Percentiles rank a stretch among this genome's conserved stretches.
These are phyloP conservation scores for Colletotrichum aenigma DNA, from an alignment of 2,329 filamentous ascomycete species.

Conservation along the genomic window DNA sequence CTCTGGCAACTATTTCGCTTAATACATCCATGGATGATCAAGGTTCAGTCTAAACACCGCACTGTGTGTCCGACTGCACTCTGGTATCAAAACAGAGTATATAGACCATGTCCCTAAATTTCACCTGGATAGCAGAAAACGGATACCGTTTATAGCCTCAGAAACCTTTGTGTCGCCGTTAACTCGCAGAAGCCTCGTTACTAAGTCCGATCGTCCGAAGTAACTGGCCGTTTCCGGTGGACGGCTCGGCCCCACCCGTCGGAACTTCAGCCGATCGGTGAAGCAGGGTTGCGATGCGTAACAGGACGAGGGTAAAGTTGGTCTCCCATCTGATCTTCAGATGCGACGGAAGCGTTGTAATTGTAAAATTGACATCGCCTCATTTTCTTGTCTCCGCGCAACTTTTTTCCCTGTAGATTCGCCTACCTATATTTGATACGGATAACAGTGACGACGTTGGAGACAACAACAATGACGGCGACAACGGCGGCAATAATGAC, in stretches of 20 bases:
- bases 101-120: too few species aligned
- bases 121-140: not conserved
- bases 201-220: not conserved
- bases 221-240: not conserved
- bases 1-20: too few species aligned
- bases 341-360: not conserved
- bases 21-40: too few species aligned
- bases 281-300: not conserved
- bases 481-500: too few species aligned
- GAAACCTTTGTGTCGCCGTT: not conserved
- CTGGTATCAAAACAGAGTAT: too few species aligned
- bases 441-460: not conserved
- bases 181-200: not conserved
- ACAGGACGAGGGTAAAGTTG: not conserved
- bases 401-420: not conserved
- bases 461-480: not conserved
- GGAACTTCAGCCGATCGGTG: not conserved
- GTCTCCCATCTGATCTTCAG: not conserved
- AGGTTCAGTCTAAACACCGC: too few species aligned
- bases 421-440: not conserved
- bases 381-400: not conserved
- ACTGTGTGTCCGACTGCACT: too few species aligned
- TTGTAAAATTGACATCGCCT: not conserved
- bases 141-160: accelerated
- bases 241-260: not conserved